Percentiles rank a stretch among this genome's conserved stretches.
Evolutionary conservation across 495 filamentous ascomycete genomes (phyloP).

Genomic region (Gamarada debralockiae): DNA sequence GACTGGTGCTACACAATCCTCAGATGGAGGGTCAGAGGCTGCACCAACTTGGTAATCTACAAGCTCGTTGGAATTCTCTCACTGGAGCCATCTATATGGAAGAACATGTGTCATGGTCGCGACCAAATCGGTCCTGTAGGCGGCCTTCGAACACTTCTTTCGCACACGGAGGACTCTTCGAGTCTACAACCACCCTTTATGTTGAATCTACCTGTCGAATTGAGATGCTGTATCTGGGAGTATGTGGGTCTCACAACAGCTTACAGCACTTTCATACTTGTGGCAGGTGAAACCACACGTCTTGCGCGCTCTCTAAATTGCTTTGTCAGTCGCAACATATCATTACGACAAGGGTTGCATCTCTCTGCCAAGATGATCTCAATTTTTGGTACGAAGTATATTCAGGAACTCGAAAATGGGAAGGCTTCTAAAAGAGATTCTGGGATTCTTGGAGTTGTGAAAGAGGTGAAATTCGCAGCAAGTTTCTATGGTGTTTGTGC

Average conservation of each 20-base stretch:
- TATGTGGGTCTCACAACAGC: background rate
- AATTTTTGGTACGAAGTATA: constrained; percentile 9
- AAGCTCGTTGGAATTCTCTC: constrained; percentile 7
- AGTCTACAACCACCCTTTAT: background rate
- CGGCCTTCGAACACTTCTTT: background rate
- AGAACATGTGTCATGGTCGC: background rate
- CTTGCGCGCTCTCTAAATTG: background rate
- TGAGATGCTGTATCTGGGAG: constrained; percentile 5
- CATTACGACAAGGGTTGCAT: background rate
- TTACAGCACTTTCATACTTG: constrained; percentile 5
- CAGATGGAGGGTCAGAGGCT: background rate
- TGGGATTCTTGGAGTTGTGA: background rate
- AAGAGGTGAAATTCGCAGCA: background rate
- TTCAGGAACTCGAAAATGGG: background rate
- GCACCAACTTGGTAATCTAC: background rate
- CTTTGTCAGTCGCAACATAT: background rate
- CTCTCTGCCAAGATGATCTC: background rate
- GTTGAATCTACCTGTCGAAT: constrained; percentile 2
- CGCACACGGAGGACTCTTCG: no score
- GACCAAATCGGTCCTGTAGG: background rate
- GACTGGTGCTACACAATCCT: constrained; percentile 14
- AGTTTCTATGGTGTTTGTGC: constrained; percentile 13
- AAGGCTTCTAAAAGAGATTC: background rate
- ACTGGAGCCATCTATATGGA: background rate
- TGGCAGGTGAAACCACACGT: constrained; percentile 2